A percentile compares a stretch with the other conserved stretches of the same genome.
These are phyloP conservation scores for Penicillium desertorum DNA, from an alignment of 495 filamentous ascomycete species.

Conservation along the genomic window DNA sequence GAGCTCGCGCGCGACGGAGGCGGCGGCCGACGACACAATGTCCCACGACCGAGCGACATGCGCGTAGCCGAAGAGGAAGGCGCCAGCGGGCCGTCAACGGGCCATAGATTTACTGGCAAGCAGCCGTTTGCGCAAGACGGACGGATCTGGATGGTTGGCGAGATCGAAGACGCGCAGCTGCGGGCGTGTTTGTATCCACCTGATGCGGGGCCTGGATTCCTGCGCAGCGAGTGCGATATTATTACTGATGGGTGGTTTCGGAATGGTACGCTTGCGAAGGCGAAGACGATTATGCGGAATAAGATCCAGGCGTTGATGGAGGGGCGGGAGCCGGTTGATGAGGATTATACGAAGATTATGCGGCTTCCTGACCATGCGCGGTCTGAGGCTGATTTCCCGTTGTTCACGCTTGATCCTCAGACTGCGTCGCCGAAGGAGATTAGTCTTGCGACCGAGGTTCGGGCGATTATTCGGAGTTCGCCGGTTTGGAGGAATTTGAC, in stretches of 20 bases:
- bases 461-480: conserved; percentile 40
- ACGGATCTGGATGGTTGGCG: conserved; percentile 89
- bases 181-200: conserved; percentile 26
- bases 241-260: conserved; percentile 76
- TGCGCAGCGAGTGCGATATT: conserved; percentile 54
- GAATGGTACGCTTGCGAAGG: conserved; percentile 74
- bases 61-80: not conserved
- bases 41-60: conserved; percentile 21
- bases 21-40: conserved; percentile 50
- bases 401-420: conserved; percentile 36
- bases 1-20: conserved; percentile 81
- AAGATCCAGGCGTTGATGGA: conserved; percentile 62
- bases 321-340: conserved; percentile 41
- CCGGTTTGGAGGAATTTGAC: conserved; percentile 35
- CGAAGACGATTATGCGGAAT: conserved; percentile 78
- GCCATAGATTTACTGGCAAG: conserved; percentile 79
- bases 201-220: conserved; percentile 21
- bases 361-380: conserved; percentile 46
- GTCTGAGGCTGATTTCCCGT: conserved; percentile 25
- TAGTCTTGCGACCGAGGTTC: conserved; percentile 40
- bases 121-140: conserved; percentile 64
- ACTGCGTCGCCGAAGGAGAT: conserved; percentile 30
- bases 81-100: not conserved
- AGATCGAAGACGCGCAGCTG: conserved; percentile 69
- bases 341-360: conserved; percentile 48